Conservation (phyloP, 257 asterid species). For the Nicotiana benthamiana region DNA sequence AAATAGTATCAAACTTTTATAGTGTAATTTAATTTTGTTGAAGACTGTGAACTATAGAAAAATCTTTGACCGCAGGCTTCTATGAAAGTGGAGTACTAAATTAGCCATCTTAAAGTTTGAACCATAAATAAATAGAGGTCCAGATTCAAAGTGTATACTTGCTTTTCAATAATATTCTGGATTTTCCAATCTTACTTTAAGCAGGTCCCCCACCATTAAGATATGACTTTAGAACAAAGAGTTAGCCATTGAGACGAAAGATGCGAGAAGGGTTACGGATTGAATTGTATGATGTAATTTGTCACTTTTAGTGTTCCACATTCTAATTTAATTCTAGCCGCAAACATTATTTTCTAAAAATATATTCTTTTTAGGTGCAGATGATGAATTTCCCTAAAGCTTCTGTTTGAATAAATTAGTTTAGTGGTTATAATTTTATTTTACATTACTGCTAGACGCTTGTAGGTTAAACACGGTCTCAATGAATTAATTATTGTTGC, state of each 20-base stretch:
- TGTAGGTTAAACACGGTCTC: no score
- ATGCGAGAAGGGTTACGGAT: not conserved
- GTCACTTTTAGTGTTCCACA: not conserved
- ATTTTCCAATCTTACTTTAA: not conserved
- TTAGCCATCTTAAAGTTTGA: not conserved
- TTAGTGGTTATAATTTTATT: no score
- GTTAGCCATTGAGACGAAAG: not conserved
- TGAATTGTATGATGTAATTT: not conserved
- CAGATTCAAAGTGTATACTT: not conserved
- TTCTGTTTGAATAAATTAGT: not conserved
- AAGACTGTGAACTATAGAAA: not conserved
- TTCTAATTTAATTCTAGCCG: not conserved
- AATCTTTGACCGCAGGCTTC: constrained; percentile 1
- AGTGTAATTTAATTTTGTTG: not conserved
- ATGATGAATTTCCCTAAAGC: not conserved
- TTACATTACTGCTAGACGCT: no score
- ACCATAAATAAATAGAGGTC: not conserved
- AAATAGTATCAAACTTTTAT: not conserved
- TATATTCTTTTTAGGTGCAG: not conserved
- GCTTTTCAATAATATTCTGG: not conserved
- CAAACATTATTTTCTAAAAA: not conserved
- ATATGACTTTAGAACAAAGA: not conserved
- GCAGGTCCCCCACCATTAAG: not conserved
- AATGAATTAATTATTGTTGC: not conserved
- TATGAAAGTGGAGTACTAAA: not conserved